Evolutionary conservation across 495 filamentous ascomycete species (phyloP), one percentile per base, ranked within the genome.

Genomic region (Physcia stellaris): DNA sequence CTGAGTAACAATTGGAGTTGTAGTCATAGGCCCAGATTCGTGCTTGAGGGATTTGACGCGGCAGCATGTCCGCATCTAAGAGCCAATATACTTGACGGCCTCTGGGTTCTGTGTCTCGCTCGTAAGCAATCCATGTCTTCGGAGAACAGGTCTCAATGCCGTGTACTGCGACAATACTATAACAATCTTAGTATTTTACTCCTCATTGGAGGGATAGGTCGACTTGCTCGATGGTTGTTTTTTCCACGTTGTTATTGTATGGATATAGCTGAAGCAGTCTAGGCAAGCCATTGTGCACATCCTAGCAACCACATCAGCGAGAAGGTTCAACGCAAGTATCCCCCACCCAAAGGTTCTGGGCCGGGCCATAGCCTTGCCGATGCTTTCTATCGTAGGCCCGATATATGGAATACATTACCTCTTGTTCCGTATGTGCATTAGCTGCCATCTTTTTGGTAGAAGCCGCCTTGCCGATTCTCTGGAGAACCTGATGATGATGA

Each of bases 21-120:
- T 44, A 60, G 11, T 45, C 41, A 24, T 53, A 58, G 1, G 40
- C 46, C 27, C 46, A 44, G 20, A 60, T 57, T 9, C 53, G 42
- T 12, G 53, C 45, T 2, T 44, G 30, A 4, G 49, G 47, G 0
- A 53, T 26, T 13, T 21, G 38, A 18, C 31, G 21, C 1, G 51
- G 49, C 4, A 60, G 46, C 50, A 58, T 54, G 9, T 52, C 19
- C n/a, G 18, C 22, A 40, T 58, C 49, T 27, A 41, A 19, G 4
- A 57, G 41, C 55, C 53, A 60, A 32, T 58, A 47, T 10, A 35
- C 39, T 28, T 28, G 26, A 13, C 7, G 7, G n/a, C n/a, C n/a
- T n/a, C n/a, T n/a, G 26, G 26, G 26, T 28, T 7, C 9, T 7
- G 7, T 28, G 1, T 24, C 30, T 11, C 15, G 10, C 4, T 12